A percentile compares a stretch with the other conserved stretches of the same genome.
Evolutionary conservation across 257 asterid genomes (phyloP).

Genomic region (Plantago elongata): DNA sequence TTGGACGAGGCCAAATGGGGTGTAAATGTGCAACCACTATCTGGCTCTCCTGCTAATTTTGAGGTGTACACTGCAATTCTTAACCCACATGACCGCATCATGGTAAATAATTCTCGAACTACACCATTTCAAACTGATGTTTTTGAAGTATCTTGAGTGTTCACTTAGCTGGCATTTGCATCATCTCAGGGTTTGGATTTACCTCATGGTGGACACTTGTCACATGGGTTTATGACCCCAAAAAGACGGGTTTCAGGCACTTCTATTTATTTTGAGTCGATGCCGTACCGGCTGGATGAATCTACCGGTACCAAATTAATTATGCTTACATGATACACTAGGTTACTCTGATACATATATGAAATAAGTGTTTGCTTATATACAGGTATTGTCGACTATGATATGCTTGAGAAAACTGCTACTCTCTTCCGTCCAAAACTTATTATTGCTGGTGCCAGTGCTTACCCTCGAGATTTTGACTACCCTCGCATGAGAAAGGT

Average conservation of each 20-base stretch:
- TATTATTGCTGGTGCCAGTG: conserved; percentile 93
- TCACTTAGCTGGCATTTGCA: conserved; percentile 13
- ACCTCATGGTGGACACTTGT: conserved; percentile 95
- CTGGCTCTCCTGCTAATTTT: conserved; percentile 98
- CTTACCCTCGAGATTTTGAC: conserved; percentile 92
- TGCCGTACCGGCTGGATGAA: conserved; percentile 92
- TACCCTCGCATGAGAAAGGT: conserved; percentile 91
- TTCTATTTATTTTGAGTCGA: conserved; percentile 87
- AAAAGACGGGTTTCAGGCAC: conserved; percentile 93
- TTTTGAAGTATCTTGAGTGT: conserved; percentile 3
- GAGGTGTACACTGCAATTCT: conserved; percentile 90
- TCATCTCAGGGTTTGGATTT: conserved; percentile 78
- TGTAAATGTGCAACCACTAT: conserved; percentile 87
- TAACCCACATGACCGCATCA: conserved; percentile 83
- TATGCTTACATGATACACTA: neutral
- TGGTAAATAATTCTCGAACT: conserved; percentile 38
- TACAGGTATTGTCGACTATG: conserved; percentile 85
- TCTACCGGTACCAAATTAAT: conserved; percentile 54
- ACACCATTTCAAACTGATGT: neutral
- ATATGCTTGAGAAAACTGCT: conserved; percentile 89
- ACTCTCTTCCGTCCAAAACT: conserved; percentile 87
- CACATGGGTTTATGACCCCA: conserved; percentile 97
- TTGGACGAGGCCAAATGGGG: conserved; percentile 80
- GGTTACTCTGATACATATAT: neutral
- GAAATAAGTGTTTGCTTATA: conserved; percentile 7